Conservation (phyloP, 345 rosid species). For the Cochlearia excelsa region DNA sequence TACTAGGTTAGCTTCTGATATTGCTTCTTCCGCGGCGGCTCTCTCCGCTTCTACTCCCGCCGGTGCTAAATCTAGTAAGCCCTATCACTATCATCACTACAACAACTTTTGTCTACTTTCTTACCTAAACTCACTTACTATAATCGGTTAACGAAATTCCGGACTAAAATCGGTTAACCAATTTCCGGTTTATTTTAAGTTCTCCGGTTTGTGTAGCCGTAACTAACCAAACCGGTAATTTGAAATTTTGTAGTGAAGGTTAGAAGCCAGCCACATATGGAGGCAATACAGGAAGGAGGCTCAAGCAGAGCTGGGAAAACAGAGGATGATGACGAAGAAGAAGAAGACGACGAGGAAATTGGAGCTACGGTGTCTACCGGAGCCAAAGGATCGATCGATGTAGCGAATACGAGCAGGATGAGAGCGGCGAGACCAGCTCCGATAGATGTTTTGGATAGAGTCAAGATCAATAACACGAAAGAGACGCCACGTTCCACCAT, state of each 20-base stretch:
- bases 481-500: conserved; percentile 77
- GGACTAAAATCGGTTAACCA: background rate
- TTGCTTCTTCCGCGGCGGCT: conserved; percentile 54
- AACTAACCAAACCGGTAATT: conserved; percentile 18
- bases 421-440: conserved; percentile 45
- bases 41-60: conserved; percentile 50
- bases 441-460: conserved; percentile 43
- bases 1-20: conserved; percentile 56
- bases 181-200: background rate
- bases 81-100: background rate
- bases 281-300: conserved; percentile 44
- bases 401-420: conserved; percentile 11
- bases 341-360: conserved; percentile 6
- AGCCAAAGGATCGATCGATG: background rate
- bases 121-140: background rate
- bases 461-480: conserved; percentile 42
- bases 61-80: conserved; percentile 42
- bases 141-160: background rate
- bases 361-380: conserved; percentile 3
- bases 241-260: conserved; percentile 4
- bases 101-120: background rate
- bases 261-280: conserved; percentile 38
- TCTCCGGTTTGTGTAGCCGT: background rate
- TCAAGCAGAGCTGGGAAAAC: conserved; percentile 38
- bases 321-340: conserved; percentile 35